A percentile compares a stretch with the other conserved stretches of the same genome.
phyloP scores from a whole-genome alignment of 2,329 filamentous ascomycete species.

The Gnomoniopsis sp. region DNA sequence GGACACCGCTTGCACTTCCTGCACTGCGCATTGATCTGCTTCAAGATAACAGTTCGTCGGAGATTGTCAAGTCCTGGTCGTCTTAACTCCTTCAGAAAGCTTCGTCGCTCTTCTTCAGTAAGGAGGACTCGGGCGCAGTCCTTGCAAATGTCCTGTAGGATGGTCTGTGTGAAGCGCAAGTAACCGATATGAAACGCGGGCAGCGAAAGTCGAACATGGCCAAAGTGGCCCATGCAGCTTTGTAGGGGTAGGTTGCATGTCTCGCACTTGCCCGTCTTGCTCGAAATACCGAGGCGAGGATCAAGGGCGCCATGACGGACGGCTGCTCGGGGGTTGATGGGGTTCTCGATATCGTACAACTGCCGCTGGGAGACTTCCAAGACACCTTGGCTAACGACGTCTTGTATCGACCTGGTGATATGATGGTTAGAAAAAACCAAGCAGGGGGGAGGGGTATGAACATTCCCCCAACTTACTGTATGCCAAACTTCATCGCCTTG shows the following conservation, averaged over 20 bases:
- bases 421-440: constrained; percentile 3
- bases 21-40: constrained; percentile 85
- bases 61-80: constrained; percentile 83
- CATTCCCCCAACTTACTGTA: constrained; percentile 59
- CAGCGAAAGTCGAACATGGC: constrained; percentile 83
- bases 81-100: constrained; percentile 76
- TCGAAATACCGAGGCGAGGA: constrained; percentile 81
- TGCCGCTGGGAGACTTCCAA: constrained; percentile 92
- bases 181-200: constrained; percentile 97
- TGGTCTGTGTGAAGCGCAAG: constrained; percentile 86
- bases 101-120: constrained; percentile 72
- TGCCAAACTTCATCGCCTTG: constrained; percentile 89
- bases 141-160: constrained; percentile 95
- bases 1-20: constrained; percentile 81
- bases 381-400: constrained; percentile 93
- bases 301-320: constrained; percentile 85
- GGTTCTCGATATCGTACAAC: constrained; percentile 82
- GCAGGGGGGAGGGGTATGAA: background rate
- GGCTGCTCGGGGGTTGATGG: constrained; percentile 63
- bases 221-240: constrained; percentile 92
- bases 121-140: constrained; percentile 83
- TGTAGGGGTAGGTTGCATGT: constrained; percentile 81
- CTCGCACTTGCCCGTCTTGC: constrained; percentile 72
- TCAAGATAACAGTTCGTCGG: constrained; percentile 76
- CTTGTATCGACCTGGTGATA: constrained; percentile 70